These are phyloP conservation scores for Rhexocercosporidium sp. DNA, from an alignment of 2,329 filamentous ascomycete genomes.

Conservation along the genomic window DNA sequence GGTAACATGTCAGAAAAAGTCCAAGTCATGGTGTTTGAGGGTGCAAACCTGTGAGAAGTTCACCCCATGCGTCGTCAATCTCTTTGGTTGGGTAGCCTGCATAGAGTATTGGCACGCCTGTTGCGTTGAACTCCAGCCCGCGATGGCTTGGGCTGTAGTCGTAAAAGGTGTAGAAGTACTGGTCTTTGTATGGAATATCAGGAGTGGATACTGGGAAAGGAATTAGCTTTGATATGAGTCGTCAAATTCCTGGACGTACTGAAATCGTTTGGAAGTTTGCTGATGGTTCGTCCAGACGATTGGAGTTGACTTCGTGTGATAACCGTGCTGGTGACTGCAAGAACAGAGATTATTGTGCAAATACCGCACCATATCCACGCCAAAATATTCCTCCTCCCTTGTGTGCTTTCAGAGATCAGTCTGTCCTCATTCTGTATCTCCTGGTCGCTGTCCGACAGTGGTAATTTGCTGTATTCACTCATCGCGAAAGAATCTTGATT, in stretches of 20 bases:
- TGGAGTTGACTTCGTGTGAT: background rate
- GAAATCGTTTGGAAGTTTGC: background rate
- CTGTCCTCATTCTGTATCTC: background rate
- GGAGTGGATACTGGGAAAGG: background rate
- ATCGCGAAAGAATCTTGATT: background rate
- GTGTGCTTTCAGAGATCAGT: background rate
- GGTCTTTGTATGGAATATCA: slow-evolving; percentile 3
- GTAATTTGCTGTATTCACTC: background rate
- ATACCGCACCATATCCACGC: background rate
- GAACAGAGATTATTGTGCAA: background rate
- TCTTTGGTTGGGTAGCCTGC: background rate
- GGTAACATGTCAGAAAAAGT: too few species aligned
- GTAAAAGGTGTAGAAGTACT: slow-evolving; percentile 11
- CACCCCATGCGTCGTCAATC: slow-evolving; percentile 8
- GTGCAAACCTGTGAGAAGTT: slow-evolving; percentile 7
- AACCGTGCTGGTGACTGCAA: background rate
- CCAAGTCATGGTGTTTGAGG: too few species aligned
- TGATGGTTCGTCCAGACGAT: background rate
- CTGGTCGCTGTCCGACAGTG: background rate
- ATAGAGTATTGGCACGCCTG: slow-evolving; percentile 1
- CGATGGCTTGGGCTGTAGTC: slow-evolving; percentile 4
- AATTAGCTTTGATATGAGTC: background rate
- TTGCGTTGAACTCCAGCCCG: slow-evolving; percentile 4
- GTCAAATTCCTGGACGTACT: background rate
- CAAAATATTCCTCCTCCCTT: background rate